These are phyloP conservation scores for Penicillium coprophilum DNA, from an alignment of 495 filamentous ascomycete genomes.

Conservation along the genomic window DNA sequence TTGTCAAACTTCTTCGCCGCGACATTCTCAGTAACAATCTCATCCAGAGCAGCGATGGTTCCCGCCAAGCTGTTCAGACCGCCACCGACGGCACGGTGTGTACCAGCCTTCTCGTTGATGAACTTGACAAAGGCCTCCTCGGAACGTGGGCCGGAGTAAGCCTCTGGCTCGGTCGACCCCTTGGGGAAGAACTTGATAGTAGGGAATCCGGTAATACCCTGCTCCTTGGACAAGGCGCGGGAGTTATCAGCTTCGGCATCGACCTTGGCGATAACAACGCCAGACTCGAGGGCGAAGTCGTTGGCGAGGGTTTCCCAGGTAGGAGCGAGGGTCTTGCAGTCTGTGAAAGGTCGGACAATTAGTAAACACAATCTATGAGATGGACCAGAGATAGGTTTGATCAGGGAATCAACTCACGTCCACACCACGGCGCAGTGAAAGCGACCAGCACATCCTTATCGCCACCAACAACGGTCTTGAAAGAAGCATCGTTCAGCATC, in stretches of 20 bases:
- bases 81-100: constrained; percentile 80
- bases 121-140: constrained; percentile 77
- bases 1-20: constrained; percentile 54
- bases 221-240: constrained; percentile 71
- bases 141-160: constrained; percentile 74
- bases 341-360: constrained; percentile 47
- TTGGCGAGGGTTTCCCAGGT: constrained; percentile 84
- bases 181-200: constrained; percentile 98
- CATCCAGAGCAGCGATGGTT: constrained; percentile 74
- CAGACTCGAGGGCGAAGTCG: constrained; percentile 74
- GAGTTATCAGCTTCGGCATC: constrained; percentile 85
- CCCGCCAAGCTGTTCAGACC: constrained; percentile 77
- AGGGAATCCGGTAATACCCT: constrained; percentile 82
- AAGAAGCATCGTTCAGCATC: constrained; percentile 76
- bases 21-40: constrained; percentile 65
- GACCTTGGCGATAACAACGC: constrained; percentile 87
- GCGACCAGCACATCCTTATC: constrained; percentile 93
- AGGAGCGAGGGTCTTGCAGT: constrained; percentile 95
- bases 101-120: constrained; percentile 87
- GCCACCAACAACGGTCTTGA: constrained; percentile 73
- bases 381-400: constrained; percentile 2
- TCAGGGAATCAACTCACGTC: constrained; percentile 64
- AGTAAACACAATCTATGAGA: constrained; percentile 13
- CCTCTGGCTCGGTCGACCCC: constrained; percentile 69
- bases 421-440: constrained; percentile 97